Base-by-base conservation (phyloP, 139 green algal species). In the Volvox africanus region DNA sequence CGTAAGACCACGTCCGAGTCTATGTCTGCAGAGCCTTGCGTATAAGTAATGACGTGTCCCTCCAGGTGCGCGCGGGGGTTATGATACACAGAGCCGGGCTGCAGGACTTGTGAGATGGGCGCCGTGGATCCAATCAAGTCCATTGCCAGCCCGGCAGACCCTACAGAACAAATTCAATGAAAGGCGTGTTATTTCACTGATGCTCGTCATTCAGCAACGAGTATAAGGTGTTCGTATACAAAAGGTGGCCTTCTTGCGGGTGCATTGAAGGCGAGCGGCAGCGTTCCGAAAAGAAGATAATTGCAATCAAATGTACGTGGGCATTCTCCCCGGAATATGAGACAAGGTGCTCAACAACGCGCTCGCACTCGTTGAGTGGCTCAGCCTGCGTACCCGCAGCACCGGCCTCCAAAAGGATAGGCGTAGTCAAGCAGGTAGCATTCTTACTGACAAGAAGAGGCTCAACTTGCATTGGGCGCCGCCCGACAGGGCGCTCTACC, bases 391-490 rank as follows among this genome's bases (percentile, higher is more conserved):
- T 55, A 81, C 32, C 21, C 78, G 78, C 78, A 65, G 78, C 78
- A 65, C 78, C 78, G 19, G 78, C 36, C 36, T 84, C 78, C 78
- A 65, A 26, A 67, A 19, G 78, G 22, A 67, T 32, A 65, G 36
- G 32, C 22, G 36, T 84, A 68, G 37, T 84, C 78, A 84, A 32
- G 37, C 36, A 84, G 22, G 36, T 22, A 84, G 37, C 78, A 84
- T 84, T 84, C 36, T 65, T 84, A 37, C 36, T 84, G 78, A 84
- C 17, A 65, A 37, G 78, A 35, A 84, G 36, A 67, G 36, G 78
- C 78, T 84, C 78, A 65, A 84, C 78, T 67, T 84, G 78, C 78
- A 84, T 84, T 61, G 36, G 21, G 36, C 78, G 78, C 78, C 78
- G 78, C 76, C 76, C 76, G 76, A 82, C 26, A 19, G n/a, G 76